phyloP scores from a whole-genome alignment of 2,329 filamentous ascomycete species.

The Cordyceps cicadae region DNA sequence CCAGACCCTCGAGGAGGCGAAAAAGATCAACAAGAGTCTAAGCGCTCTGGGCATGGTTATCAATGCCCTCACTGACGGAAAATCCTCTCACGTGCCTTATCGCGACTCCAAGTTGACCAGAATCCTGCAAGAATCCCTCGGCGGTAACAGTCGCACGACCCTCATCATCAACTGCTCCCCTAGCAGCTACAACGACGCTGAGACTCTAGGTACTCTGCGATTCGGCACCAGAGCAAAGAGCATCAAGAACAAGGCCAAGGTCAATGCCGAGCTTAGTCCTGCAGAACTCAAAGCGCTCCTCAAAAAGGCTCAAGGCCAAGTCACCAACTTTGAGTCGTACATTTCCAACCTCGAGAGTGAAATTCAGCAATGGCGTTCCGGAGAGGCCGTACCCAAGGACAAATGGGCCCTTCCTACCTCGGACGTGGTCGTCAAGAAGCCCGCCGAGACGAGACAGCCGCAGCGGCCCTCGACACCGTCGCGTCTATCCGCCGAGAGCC shows the following conservation, averaged over 20 bases:
- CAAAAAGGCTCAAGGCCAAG: conserved; percentile 84
- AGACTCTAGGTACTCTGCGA: conserved; percentile 83
- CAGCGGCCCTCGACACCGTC: conserved; percentile 46
- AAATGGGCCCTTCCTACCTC: conserved; percentile 67
- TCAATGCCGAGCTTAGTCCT: conserved; percentile 95
- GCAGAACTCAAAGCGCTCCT: conserved; percentile 88
- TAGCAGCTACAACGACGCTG: conserved; percentile 93
- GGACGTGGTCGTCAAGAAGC: conserved; percentile 26
- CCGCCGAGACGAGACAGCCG: conserved; percentile 30
- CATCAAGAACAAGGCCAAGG: conserved; percentile 99
- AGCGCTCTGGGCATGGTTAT: conserved; percentile 98
- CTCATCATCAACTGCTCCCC: conserved; percentile 99
- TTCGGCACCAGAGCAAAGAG: conserved; percentile 96
- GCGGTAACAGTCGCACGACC: conserved; percentile 96
- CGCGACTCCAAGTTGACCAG: conserved; percentile 96
- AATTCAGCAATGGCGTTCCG: conserved; percentile 76
- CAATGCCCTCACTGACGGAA: conserved; percentile 91
- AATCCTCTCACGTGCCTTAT: conserved; percentile 93
- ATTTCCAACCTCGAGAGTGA: conserved; percentile 77
- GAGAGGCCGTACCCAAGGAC: conserved; percentile 82
- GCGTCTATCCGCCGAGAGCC: conserved; percentile 46
- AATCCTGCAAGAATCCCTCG: conserved; percentile 92
- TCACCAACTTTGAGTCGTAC: conserved; percentile 81
- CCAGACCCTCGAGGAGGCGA: conserved; percentile 94
- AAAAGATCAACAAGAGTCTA: conserved; percentile 99